Percentiles rank a stretch among this genome's conserved stretches.
Conservation (phyloP, 768 basidiomycete genomes). For the Clavulina sp. region DNA sequence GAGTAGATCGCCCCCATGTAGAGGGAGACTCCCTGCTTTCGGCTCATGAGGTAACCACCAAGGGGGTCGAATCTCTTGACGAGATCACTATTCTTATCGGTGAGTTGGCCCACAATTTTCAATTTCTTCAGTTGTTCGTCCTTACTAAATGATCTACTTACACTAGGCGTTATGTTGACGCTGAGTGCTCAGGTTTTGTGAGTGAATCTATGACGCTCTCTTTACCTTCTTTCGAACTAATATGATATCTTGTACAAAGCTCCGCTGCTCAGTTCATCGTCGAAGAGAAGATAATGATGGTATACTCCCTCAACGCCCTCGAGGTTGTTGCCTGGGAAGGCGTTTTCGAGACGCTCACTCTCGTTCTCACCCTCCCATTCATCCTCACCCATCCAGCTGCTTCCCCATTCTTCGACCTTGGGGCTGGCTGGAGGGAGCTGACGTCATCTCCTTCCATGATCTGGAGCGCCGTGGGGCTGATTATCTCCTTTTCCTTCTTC, state of each 20-base stretch:
- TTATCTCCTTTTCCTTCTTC: slow-evolving; percentile 60
- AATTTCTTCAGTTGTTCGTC: slow-evolving; percentile 2
- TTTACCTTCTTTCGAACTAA: slow-evolving; percentile 2
- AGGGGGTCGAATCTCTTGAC: slow-evolving; percentile 27
- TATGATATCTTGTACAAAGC: slow-evolving; percentile 24
- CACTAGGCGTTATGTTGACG: slow-evolving; percentile 81
- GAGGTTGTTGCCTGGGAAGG: slow-evolving; percentile 93
- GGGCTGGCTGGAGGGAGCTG: slow-evolving; percentile 81
- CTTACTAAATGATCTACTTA: no score
- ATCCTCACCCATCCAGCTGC: slow-evolving; percentile 37
- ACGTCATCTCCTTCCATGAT: slow-evolving; percentile 55
- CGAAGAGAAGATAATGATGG: slow-evolving; percentile 90
- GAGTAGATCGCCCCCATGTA: slow-evolving; percentile 56
- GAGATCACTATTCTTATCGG: slow-evolving; percentile 59
- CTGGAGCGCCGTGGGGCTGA: slow-evolving; percentile 50
- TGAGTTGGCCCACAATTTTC: slow-evolving; percentile 13
- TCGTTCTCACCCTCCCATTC: slow-evolving; percentile 64
- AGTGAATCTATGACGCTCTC: slow-evolving; percentile 21
- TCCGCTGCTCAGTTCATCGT: slow-evolving; percentile 86
- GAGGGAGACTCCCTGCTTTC: neutral
- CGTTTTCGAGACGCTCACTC: slow-evolving; percentile 69
- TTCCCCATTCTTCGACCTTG: slow-evolving; percentile 58
- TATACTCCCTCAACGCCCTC: slow-evolving; percentile 71
- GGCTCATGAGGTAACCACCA: neutral
- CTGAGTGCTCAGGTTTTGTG: slow-evolving; percentile 91